Evolutionary conservation across 495 filamentous ascomycete species (phyloP), one percentile per base, ranked within the genome.

Genomic region (Lophium mytilinum): DNA sequence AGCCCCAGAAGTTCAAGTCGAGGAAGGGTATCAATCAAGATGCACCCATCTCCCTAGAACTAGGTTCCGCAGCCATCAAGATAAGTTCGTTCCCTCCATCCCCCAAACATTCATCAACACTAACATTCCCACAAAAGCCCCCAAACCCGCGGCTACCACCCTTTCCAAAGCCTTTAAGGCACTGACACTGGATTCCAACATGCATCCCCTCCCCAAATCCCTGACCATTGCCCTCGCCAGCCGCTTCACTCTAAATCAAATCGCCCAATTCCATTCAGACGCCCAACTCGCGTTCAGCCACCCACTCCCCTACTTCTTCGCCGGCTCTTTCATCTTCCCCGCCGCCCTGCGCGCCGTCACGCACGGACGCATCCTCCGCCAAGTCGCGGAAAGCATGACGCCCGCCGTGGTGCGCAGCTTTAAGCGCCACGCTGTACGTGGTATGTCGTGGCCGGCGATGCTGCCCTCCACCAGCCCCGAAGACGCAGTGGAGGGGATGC

Each of bases 291-390:
- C 37, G 2, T 55, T 55, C 24, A 34, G 3, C 11, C 37, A 33
- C 40, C 11, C 39, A 3, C 52, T 55, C 9, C 52, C 52, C 15
- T 55, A 55, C 52, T 55, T 55, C 24, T 55, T 55, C 52, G 45
- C 52, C 18, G 52, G 52, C n/a, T 45, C 52, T 8, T 55, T 55
- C 40, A 55, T 55, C n/a, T 55, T 55, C 40, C 52, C 40, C 14
- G 37, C 52, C 19, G 8, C 35, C 12, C 39, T 55, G 2, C 7
- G 52, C 11, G 10, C 40, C 40, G 40, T 46, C 34, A 55, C 52
- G 5, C n/a, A 41, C 30, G 52, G 19, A 1, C 33, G 21, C 9
- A 52, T 21, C 9, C 34, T 52, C 1, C 19, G 33, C 9, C 15
- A 14, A 34, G 37, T 46, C n/a, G 52, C 52, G 3, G 24, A 15